Evolutionary conservation across 2,329 filamentous ascomycete genomes (phyloP), one percentile per base, ranked within the genome.

Genomic region (Alternaria alternata): DNA sequence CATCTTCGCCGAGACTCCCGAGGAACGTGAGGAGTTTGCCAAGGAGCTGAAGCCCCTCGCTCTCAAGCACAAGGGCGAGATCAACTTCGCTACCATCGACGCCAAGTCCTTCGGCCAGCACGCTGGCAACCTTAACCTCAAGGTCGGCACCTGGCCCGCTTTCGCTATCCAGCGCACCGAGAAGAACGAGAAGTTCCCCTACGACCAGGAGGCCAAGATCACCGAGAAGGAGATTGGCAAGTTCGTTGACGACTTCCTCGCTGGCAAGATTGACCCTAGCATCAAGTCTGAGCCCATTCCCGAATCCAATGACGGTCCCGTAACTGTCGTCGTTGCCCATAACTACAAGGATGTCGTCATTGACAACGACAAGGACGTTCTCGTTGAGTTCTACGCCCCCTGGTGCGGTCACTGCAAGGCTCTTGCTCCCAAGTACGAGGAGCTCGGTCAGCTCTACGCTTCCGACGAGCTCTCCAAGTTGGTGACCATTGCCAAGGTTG

Each of bases 51-150:
- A 93, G 86, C 86, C 92, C 68, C 81, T 99, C 69, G 95, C 95
- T 63, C 87, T 96, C 85, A 91, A 94, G 85, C 89, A 93, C 86
- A 94, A 94, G 84, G 94, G 95, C 82, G 89, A 88, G 80, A 88
- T 99, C 85, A 98, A 96, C 90, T 96, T 99, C 80, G 95, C 94
- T 68, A 97, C 93, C 76, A 98, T 99, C 74, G 95, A 99, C 78
- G 94, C 95, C 70, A 92, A 92, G 85, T 82, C 91, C 62, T 99
- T 96, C 78, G 95, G 95, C 78, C 93, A 94, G 71, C 95, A 99
- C 83, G 94, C 93, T 71, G 89, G 88, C 75, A 99, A 99, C 89
- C 88, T 99, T 71, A 99, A 99, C 88, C 91, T 99, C 66, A 93
- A 96, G 83, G 87, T 91, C 64, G 91, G 94, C 85, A 91, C 93